phyloP scores from a whole-genome alignment of 768 basidiomycete species.

The Tulasnella sp. region DNA sequence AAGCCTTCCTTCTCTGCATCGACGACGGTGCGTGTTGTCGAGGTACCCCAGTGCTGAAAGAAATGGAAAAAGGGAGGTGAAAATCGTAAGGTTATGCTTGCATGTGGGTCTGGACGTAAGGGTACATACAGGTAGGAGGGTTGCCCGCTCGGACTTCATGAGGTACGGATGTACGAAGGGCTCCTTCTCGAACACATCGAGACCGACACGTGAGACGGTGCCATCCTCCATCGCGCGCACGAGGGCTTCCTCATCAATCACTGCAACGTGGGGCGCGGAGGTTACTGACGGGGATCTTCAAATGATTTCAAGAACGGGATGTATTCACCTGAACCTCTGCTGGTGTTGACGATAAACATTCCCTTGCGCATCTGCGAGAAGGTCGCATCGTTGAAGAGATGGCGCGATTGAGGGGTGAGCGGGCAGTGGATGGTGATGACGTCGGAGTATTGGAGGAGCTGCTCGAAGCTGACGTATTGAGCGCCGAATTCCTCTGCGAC shows the following conservation, averaged over 20 bases:
- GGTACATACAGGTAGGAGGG: conserved; percentile 34
- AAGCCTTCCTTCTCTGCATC: conserved; percentile 40
- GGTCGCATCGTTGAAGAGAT: conserved; percentile 38
- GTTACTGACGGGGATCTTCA: neutral
- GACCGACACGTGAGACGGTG: conserved; percentile 43
- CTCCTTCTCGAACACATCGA: conserved; percentile 47
- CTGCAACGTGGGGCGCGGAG: conserved; percentile 21
- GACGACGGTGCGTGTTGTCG: conserved; percentile 38
- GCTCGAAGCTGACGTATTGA: conserved; percentile 41
- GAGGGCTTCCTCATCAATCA: conserved; percentile 45
- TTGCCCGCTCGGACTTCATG: conserved; percentile 39
- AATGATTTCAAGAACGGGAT: neutral
- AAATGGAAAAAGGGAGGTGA: neutral
- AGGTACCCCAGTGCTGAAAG: conserved; percentile 35
- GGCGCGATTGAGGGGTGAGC: conserved; percentile 40
- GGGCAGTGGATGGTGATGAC: conserved; percentile 42
- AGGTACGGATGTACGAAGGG: conserved; percentile 43
- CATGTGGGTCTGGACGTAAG: neutral
- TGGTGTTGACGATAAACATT: conserved; percentile 44
- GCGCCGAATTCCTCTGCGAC: conserved; percentile 40
- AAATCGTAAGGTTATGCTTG: neutral
- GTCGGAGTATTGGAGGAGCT: conserved; percentile 40
- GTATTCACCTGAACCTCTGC: conserved; percentile 39
- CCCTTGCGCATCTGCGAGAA: conserved; percentile 43
- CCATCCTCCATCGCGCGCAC: conserved; percentile 45